A percentile compares a stretch with the other conserved stretches of the same genome.
Conservation (phyloP, 352 stramenopile genomes). For the Blastocystis sp. region DNA sequence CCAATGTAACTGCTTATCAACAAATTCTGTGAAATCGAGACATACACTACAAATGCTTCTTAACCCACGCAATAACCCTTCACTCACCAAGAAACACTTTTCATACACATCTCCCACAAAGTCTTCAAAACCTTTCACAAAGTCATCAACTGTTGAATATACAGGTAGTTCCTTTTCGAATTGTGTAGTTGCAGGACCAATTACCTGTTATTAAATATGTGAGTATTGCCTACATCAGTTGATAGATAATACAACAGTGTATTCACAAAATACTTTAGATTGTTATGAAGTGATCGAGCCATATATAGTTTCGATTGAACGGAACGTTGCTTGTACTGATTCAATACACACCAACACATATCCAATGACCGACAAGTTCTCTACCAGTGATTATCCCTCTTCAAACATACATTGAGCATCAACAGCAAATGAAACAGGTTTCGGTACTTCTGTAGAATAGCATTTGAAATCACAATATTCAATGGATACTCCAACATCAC, state of each 20-base stretch:
- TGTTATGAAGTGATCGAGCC: conserved; percentile 8
- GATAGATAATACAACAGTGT: conserved; percentile 22
- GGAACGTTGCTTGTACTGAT: neutral
- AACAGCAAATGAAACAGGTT: neutral
- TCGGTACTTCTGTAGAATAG: conserved; percentile 6
- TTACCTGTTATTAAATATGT: neutral
- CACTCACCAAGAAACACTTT: conserved; percentile 26
- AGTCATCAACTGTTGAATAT: conserved; percentile 22
- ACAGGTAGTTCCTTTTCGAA: neutral
- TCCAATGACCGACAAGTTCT: conserved; percentile 28
- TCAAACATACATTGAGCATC: neutral
- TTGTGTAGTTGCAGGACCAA: neutral
- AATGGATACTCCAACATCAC: conserved; percentile 22
- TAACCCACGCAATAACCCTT: neutral
- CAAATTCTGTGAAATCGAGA: neutral
- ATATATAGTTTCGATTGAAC: neutral
- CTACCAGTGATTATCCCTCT: neutral
- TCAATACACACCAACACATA: neutral
- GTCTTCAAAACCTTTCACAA: conserved; percentile 14
- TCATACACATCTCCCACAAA: conserved; percentile 6
- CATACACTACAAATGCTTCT: neutral
- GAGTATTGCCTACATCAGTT: neutral
- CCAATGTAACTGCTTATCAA: neutral
- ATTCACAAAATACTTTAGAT: conserved; percentile 35
- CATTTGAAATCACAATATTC: conserved; percentile 12